Percentiles rank a stretch among this genome's conserved stretches.
These are phyloP conservation scores for Exophiala oligosperma DNA, from an alignment of 2,329 filamentous ascomycete species.

Conservation along the genomic window DNA sequence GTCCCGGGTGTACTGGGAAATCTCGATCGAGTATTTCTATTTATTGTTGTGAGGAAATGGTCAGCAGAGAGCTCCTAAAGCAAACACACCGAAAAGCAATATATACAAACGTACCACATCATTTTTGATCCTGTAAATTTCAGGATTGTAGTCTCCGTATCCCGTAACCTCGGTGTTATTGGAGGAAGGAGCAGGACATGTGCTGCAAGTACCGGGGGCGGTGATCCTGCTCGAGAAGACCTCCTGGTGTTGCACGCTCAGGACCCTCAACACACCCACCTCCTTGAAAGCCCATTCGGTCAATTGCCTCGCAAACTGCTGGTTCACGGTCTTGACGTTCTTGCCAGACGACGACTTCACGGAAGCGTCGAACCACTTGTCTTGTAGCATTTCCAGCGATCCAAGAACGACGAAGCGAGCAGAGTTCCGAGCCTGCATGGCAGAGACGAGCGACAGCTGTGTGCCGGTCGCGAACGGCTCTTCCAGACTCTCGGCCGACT, in stretches of 20 bases:
- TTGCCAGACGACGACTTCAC: slow-evolving; percentile 62
- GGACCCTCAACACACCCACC: slow-evolving; percentile 82
- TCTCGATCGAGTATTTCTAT: slow-evolving; percentile 79
- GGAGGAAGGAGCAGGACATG: slow-evolving; percentile 39
- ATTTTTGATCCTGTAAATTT: slow-evolving; percentile 93
- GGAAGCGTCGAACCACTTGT: slow-evolving; percentile 83
- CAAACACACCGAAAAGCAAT: not conserved
- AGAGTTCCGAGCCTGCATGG: slow-evolving; percentile 88
- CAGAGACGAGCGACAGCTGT: slow-evolving; percentile 82
- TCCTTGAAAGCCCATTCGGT: slow-evolving; percentile 98
- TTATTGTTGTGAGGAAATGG: slow-evolving; percentile 6
- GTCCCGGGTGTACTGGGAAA: slow-evolving; percentile 80
- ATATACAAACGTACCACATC: slow-evolving; percentile 72
- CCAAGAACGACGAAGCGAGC: slow-evolving; percentile 85
- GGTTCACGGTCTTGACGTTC: slow-evolving; percentile 69
- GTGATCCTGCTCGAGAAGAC: slow-evolving; percentile 47
- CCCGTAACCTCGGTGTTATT: slow-evolving; percentile 45
- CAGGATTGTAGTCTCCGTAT: slow-evolving; percentile 64
- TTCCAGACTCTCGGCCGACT: slow-evolving; percentile 67
- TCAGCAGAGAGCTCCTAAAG: slow-evolving; percentile 29
- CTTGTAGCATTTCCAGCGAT: slow-evolving; percentile 80
- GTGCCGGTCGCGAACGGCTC: slow-evolving; percentile 81
- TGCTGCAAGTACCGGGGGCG: slow-evolving; percentile 30
- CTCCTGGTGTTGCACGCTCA: slow-evolving; percentile 73
- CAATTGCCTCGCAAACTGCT: slow-evolving; percentile 79